Conservation (phyloP, 768 basidiomycete species). For the Flagelloscypha sp. region DNA sequence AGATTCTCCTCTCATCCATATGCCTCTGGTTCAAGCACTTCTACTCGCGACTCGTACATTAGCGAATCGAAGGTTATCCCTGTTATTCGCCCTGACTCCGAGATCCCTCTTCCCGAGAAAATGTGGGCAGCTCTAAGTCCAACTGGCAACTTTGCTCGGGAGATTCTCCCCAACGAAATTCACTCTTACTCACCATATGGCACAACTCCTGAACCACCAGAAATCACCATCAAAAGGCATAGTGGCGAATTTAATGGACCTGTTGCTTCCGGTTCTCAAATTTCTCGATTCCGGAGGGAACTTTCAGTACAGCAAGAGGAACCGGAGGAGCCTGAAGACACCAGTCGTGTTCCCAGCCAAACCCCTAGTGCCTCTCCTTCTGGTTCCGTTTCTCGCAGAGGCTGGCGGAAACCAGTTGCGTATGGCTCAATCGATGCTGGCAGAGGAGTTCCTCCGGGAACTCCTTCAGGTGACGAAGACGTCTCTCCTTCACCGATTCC, state of each 20-base stretch:
- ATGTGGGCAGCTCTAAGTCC: conserved; percentile 47
- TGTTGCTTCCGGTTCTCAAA: no score
- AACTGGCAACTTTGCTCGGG: conserved; percentile 35
- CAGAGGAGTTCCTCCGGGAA: conserved; percentile 6
- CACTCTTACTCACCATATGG: conserved; percentile 44
- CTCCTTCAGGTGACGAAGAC: no score
- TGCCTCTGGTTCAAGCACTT: conserved; percentile 19
- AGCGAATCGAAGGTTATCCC: conserved; percentile 23
- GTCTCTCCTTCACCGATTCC: no score
- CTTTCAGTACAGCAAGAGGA: no score
- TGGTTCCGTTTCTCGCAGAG: conserved; percentile 18
- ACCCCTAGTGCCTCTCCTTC: not conserved
- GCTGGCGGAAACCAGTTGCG: conserved; percentile 21
- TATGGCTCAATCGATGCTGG: not conserved
- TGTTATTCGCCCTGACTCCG: conserved; percentile 26
- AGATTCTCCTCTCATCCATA: conserved; percentile 37
- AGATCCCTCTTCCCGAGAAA: conserved; percentile 32
- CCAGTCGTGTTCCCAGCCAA: no score
- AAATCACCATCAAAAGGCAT: no score
- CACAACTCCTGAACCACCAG: no score
- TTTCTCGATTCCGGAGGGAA: no score
- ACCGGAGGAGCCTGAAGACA: no score
- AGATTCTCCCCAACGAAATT: conserved; percentile 37
- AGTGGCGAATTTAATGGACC: no score
- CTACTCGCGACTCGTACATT: conserved; percentile 25